Evolutionary conservation across 257 asterid genomes (phyloP).

Genomic region (Solanum clarkiae): DNA sequence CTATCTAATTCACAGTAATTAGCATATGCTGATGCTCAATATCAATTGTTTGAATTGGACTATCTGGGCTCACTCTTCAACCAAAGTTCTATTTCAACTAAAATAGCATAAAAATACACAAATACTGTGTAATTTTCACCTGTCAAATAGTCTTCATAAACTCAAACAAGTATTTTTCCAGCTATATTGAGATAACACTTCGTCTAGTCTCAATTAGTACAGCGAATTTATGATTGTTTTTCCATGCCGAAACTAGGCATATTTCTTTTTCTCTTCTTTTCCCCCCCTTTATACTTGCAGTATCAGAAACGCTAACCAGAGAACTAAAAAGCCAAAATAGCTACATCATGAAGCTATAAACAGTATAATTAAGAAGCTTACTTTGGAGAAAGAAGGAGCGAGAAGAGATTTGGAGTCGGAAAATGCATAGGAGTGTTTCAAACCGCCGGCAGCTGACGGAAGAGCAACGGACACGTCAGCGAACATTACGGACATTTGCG

Average conservation of each 20-base stretch:
- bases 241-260: background rate
- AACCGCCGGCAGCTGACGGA: constrained; percentile 29
- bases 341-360: background rate
- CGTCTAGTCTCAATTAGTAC: background rate
- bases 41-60: background rate
- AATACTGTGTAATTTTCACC: background rate
- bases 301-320: background rate
- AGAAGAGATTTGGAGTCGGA: constrained; percentile 27
- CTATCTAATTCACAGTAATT: background rate
- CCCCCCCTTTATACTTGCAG: background rate
- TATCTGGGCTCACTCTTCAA: background rate
- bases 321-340: background rate
- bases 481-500: constrained; percentile 45
- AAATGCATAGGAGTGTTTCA: constrained; percentile 26
- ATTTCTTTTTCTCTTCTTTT: background rate
- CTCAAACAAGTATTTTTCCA: background rate
- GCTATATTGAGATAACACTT: background rate
- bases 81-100: background rate
- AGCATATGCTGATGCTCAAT: background rate
- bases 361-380: constrained; percentile 12
- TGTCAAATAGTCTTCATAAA: background rate
- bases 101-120: background rate
- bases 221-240: background rate
- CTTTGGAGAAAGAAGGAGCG: constrained; percentile 28
- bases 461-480: constrained; percentile 39